Base-by-base conservation (phyloP, 805 yeast genomes). In the Ogataea wickerhamii region DNA sequence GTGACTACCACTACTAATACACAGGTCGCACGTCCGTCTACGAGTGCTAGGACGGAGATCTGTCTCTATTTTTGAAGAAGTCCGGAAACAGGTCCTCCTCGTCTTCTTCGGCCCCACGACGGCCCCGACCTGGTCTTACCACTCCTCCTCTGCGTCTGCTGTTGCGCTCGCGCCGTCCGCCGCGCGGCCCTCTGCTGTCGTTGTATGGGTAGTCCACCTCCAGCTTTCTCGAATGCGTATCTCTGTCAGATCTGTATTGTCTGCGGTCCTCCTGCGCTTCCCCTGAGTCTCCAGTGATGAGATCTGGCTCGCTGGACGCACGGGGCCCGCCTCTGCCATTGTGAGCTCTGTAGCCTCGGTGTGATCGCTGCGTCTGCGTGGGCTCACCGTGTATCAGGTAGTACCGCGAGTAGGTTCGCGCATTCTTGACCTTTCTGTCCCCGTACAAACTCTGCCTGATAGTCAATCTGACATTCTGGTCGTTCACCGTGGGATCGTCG, bases 351-450 rank as follows among this genome's bases (percentile, higher is more conserved):
- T 45, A 37, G 7, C 16, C 16, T 8, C n/a, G 35, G 18, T 38
- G 33, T 18, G 44, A 22, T 43, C 72, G 51, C 49, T 64, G 53
- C 63, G 55, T 41, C 13, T 38, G 40, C 11, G 76, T 76, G 3
- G 88, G 91, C 53, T 80, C 88, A 3, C 91, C 91, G 47, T 82
- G 81, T 13, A 78, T 53, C 40, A 80, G 63, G 60, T 82, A 82
- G 59, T 80, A 82, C 27, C 84, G 59, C 16, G 86, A 79, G 37
- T 70, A 71, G 11, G 67, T 73, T 17, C 74, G 64, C 7, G 87
- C 80, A 43, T 76, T 75, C 38, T 66, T 66, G 12, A 71, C 71
- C 48, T 82, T 82, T 32, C 66, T 64, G 58, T 82, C 91, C 2
- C 71, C 61, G 34, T 59, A 64, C 32, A 70, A 66, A 8, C 85